phyloP scores from a whole-genome alignment of 1,284 basidiomycete genomes.

The Pseudozyma pruni region DNA sequence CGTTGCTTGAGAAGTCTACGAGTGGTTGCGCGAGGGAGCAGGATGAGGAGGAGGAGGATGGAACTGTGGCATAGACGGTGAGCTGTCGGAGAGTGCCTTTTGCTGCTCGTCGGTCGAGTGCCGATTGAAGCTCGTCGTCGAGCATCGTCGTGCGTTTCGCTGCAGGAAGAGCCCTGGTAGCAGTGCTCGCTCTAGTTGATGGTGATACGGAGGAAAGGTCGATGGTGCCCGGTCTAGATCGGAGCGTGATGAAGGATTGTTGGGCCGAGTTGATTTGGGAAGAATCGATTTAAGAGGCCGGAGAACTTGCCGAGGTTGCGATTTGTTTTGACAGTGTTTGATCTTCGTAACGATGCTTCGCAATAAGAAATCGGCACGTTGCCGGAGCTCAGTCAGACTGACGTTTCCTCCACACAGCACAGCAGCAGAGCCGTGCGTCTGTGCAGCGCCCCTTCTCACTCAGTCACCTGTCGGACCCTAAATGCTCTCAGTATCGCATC shows the following conservation, averaged over 20 bases:
- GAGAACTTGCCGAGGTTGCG: conserved; percentile 2
- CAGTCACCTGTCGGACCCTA: no score
- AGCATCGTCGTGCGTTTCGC: conserved; percentile 46
- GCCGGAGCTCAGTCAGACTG: conserved; percentile 8
- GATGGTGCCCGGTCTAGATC: no score
- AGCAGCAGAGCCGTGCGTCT: no score
- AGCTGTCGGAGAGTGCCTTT: conserved; percentile 59
- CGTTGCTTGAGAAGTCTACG: conserved; percentile 86
- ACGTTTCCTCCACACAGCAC: not conserved
- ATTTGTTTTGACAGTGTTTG: not conserved
- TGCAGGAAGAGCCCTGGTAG: no score
- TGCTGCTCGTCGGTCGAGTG: conserved; percentile 48
- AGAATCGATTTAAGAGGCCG: conserved; percentile 5
- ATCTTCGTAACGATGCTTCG: not conserved
- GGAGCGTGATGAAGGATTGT: not conserved
- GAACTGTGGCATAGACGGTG: conserved; percentile 31
- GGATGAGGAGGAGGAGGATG: conserved; percentile 14
- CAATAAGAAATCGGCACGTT: conserved; percentile 1
- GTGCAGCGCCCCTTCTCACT: no score
- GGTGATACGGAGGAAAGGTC: no score
- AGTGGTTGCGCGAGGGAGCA: conserved; percentile 33
- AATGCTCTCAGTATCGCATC: no score
- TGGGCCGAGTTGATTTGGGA: conserved; percentile 2
- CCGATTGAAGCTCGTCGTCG: conserved; percentile 50
- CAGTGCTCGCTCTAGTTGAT: no score